Evolutionary conservation across 345 rosid genomes (phyloP), one percentile per base, ranked within the genome.

Genomic region (Brassica rapa): DNA sequence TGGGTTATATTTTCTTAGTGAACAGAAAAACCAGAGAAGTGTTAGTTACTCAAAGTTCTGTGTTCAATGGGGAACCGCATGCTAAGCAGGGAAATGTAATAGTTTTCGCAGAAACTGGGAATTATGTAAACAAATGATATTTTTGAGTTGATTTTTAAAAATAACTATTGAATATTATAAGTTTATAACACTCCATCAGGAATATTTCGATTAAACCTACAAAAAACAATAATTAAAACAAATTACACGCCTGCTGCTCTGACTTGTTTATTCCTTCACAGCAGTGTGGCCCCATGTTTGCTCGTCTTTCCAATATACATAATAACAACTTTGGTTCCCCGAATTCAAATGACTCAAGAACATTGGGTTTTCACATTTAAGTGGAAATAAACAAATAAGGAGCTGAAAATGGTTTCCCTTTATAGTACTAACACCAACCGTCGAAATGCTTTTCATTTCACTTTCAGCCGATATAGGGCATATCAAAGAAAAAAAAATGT

Each of bases 1-100:
- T 4, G 19, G 19, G 56, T n/a, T 49, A 14, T 49, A 49, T 49
- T 49, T 49, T n/a, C 19, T 3, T n/a, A 49, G 56, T 49, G 56
- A 49, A 21, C 30, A 24, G 29, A 24, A 10, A 56, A 16, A 24
- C 0, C 12, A 37, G 35, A 53, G 49, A 64, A 78, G 73, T 78
- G 81, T 66, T 65, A 25, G 61, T 35, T 71, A 78, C 81, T 65
- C 67, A 71, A 77, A 53, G 66, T 35, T 32, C 49, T 69, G 53
- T 61, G 37, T 46, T 21, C 24, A 68, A 60, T 15, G 61, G 32
- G 62, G 68, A 24, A 56, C 14, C 25, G 60, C 80, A 61, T 41
- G 74, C 74, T 43, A 35, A 57, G 33, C 10, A 15, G n/a, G 14
- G 51, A 15, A 49, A 6, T 49, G 19, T 7, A 51, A 29, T 69